Base-by-base conservation (phyloP, 139 green algal genomes). In the Chlorella sorokiniana region DNA sequence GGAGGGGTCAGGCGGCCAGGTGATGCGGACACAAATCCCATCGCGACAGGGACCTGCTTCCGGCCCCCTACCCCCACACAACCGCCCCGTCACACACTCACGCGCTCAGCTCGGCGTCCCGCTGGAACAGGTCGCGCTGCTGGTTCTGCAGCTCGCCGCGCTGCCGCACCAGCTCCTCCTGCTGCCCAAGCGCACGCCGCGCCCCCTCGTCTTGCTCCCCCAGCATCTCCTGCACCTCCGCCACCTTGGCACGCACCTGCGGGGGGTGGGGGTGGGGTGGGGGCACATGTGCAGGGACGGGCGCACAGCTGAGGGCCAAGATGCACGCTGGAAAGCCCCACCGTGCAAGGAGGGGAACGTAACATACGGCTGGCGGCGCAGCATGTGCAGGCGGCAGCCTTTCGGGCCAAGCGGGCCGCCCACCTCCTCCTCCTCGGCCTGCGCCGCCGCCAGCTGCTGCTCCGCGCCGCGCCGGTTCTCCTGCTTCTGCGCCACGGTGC, bases 51-150 rank as follows among this genome's bases (percentile, higher is more conserved):
- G n/a, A n/a, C 33, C 63, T 45, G 63, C 63, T 45, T 11, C 33
- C 20, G 33, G 18, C 22, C n/a, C 63, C 33, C 63, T 70, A 1
- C 33, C 63, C 0, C 14, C 59, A 6, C 64, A 45, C 20, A 45
- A 35, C 1, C 63, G 31, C 64, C 23, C 64, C 11, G 48, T 59
- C 48, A 82, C 29, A 37, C 35, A 59, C 51, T 65, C 37, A 65
- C 65, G 45, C 72, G 14, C 85, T 63, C 23, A 89, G 71, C 52
- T 94, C 91, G 7, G 85, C 62, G 48, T 88, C 78, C 27, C 48
- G 45, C 23, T 83, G 76, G 81, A 86, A 96, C 31, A 92, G 79
- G 42, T 89, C 86, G 64, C 93, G 93, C 70, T 89, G 90, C 71
- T 79, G 44, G 69, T 94, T 85, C 42, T 79, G 63, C 42, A 89